Conservation (phyloP, 768 basidiomycete genomes). For the Podaxis sp. region DNA sequence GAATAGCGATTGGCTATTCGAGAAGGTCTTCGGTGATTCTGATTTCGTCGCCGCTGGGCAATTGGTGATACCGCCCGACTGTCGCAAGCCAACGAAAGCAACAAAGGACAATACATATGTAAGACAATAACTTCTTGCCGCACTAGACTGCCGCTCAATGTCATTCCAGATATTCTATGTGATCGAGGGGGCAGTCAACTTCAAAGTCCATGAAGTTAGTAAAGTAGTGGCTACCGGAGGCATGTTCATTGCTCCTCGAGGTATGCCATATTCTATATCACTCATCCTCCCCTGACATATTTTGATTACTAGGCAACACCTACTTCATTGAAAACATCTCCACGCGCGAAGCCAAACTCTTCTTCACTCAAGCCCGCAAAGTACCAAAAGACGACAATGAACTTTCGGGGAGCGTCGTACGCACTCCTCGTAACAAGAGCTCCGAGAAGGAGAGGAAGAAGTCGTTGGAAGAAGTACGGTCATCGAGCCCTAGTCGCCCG, state of each 20-base stretch:
- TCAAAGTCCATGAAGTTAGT: conserved; percentile 77
- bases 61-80: conserved; percentile 74
- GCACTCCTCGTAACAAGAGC: background rate
- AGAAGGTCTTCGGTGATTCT: conserved; percentile 90
- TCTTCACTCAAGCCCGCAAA: conserved; percentile 88
- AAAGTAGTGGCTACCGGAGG: conserved; percentile 81
- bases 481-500: conserved; percentile 8
- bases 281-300: background rate
- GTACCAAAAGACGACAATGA: conserved; percentile 29
- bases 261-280: conserved; percentile 32
- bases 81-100: conserved; percentile 83
- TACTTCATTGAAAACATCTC: conserved; percentile 90
- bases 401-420: background rate
- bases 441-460: background rate
- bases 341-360: conserved; percentile 76
- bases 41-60: conserved; percentile 92
- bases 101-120: conserved; percentile 85
- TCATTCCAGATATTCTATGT: conserved; percentile 54
- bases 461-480: conserved; percentile 9
- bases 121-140: background rate
- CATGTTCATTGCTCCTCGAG: conserved; percentile 89
- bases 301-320: conserved; percentile 65
- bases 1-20: conserved; percentile 76
- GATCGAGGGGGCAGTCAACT: conserved; percentile 85
- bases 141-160: background rate